Evolutionary conservation across 805 yeast genomes (phyloP), one percentile per base, ranked within the genome.

Genomic region (Starmerella apis): DNA sequence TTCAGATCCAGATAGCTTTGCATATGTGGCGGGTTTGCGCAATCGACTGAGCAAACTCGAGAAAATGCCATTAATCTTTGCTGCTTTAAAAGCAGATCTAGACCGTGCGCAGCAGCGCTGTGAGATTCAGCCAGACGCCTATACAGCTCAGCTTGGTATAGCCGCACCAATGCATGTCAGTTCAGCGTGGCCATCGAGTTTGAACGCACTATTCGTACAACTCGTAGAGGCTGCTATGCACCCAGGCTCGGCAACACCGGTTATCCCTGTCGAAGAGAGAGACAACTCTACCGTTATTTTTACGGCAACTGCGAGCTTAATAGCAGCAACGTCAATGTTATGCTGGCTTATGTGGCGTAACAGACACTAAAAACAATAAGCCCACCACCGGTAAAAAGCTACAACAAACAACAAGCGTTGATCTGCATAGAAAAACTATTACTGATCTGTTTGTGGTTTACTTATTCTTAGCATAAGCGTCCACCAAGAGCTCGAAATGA

Each of bases 41-140:
- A 69, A 73, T 27, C 73, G 70, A 54, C 79, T 82, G 59, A 76
- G 79, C 1, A 68, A 71, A 28, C 66, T 81, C 18, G 76, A 81
- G 56, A 74, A 75, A 47, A 67, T 92, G 2, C 99, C 99, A 0
- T 75, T 82, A 3, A 80, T 92, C 0, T 85, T 81, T 61, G 96
- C 88, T 1, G 98, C 96, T 0, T 69, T 88, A 31, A 92, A 92
- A 62, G 97, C 98, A 0, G 99, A 92, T 65, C 70, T 86, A 32
- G 99, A 92, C 64, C 80, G 94, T 57, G 97, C 88, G 63, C 96
- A 90, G 61, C 99, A 92, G 61, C 66, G 98, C 32, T 79, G 82
- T 33, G 84, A 78, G 49, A 69, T 75, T 5, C 96, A 86, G 61
- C 98, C 99, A 0, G 97, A 92, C 58, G 81, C 78, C 24, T 87